phyloP scores from a whole-genome alignment of 495 filamentous ascomycete species.

The Penicillium bovifimosum region DNA sequence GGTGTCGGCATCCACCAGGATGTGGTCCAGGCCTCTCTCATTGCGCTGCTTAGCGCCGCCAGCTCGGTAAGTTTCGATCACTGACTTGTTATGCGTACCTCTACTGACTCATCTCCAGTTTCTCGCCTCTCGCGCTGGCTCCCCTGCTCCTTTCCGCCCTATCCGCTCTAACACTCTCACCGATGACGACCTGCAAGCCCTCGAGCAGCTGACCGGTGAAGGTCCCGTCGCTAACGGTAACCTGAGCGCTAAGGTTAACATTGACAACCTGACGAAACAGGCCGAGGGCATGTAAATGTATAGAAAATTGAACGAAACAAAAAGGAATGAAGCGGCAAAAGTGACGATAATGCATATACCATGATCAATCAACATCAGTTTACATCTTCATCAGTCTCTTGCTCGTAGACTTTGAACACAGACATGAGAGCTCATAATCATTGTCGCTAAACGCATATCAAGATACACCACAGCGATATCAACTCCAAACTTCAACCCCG shows the following conservation, averaged over 20 bases:
- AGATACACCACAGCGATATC: background rate
- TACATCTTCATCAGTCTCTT: background rate
- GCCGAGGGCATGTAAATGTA: constrained; percentile 29
- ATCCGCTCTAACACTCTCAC: constrained; percentile 43
- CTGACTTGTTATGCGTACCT: background rate
- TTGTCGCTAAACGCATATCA: background rate
- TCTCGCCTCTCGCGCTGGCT: constrained; percentile 41
- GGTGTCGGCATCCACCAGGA: constrained; percentile 95
- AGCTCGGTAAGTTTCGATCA: constrained; percentile 66
- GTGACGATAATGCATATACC: constrained; percentile 23
- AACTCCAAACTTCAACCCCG: constrained; percentile 10
- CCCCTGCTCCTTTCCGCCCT: constrained; percentile 45
- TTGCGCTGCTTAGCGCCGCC: constrained; percentile 82
- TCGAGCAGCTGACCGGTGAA: constrained; percentile 33
- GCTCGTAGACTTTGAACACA: background rate
- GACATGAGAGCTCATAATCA: background rate
- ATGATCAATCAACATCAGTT: constrained; percentile 3
- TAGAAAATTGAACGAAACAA: constrained; percentile 2
- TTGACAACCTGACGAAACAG: constrained; percentile 32
- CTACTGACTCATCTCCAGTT: constrained; percentile 29
- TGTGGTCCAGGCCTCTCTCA: constrained; percentile 86
- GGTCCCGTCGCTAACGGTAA: constrained; percentile 16
- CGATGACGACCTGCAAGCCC: constrained; percentile 40
- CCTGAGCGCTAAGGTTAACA: constrained; percentile 28
- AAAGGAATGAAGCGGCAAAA: background rate